A percentile compares a stretch with the other conserved stretches of the same genome.
Evolutionary conservation across 2,329 filamentous ascomycete genomes (phyloP).

Genomic region (Pyrenochaeta sp.): DNA sequence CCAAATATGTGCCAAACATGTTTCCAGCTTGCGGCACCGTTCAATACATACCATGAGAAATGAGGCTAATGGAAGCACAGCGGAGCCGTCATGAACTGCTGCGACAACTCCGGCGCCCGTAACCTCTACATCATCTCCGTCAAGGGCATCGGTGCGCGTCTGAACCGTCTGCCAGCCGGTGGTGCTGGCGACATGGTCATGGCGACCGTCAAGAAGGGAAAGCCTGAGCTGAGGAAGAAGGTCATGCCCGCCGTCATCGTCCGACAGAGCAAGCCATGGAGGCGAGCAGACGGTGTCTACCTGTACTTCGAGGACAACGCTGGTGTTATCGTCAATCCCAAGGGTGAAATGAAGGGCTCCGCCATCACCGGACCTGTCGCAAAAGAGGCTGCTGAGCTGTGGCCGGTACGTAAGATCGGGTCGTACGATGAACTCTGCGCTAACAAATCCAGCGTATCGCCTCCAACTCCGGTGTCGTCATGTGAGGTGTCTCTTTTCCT

Average conservation of each 20-base stretch:
- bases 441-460: conserved; percentile 83
- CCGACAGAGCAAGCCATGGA: conserved; percentile 99
- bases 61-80: conserved; percentile 60
- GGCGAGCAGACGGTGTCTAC: conserved; percentile 97
- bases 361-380: conserved; percentile 99
- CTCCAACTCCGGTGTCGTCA: conserved; percentile 99
- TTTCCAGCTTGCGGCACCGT: conserved; percentile 10
- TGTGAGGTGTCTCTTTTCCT: conserved; percentile 72
- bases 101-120: conserved; percentile 97
- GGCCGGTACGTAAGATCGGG: conserved; percentile 76
- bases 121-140: conserved; percentile 99
- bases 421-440: conserved; percentile 8
- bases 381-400: conserved; percentile 99
- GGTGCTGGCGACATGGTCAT: conserved; percentile 99
- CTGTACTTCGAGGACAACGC: conserved; percentile 99
- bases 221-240: conserved; percentile 99
- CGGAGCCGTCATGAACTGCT: conserved; percentile 99
- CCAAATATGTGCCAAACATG: neutral
- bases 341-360: conserved; percentile 99
- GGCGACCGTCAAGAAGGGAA: conserved; percentile 99
- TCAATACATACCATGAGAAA: conserved; percentile 21
- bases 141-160: conserved; percentile 96
- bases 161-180: conserved; percentile 95
- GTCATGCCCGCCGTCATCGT: conserved; percentile 99
- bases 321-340: conserved; percentile 99